phyloP scores from a whole-genome alignment of 148 eudicot species.

The Oxyria digyna region DNA sequence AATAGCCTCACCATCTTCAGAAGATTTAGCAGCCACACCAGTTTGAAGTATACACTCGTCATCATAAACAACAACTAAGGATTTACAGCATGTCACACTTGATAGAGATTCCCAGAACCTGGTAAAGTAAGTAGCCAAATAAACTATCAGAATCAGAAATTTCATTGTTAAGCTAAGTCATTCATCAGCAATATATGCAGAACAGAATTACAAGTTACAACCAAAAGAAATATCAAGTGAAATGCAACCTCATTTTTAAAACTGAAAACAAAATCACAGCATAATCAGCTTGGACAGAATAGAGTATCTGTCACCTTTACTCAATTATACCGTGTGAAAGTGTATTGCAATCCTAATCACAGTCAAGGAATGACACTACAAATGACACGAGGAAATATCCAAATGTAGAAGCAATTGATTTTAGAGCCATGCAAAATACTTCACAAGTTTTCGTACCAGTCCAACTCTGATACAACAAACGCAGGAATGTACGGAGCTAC shows the following conservation, averaged over 20 bases:
- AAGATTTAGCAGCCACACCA: slow-evolving; percentile 58
- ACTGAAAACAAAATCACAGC: neutral
- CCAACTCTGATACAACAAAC: slow-evolving; percentile 50
- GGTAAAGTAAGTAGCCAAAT: neutral
- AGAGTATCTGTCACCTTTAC: neutral
- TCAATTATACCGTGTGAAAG: neutral
- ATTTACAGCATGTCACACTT: slow-evolving; percentile 69
- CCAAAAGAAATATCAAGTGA: neutral
- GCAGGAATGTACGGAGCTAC: slow-evolving; percentile 42
- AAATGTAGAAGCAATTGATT: neutral
- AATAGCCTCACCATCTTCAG: slow-evolving; percentile 31
- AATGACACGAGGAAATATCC: neutral
- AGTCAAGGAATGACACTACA: neutral
- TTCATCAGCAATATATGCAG: neutral
- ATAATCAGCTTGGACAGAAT: neutral
- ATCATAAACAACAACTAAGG: slow-evolving; percentile 65
- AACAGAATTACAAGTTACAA: neutral
- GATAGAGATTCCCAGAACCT: slow-evolving; percentile 90
- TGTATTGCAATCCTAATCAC: neutral
- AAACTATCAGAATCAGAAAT: neutral
- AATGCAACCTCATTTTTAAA: neutral
- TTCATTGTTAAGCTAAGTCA: neutral
- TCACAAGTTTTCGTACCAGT: slow-evolving; percentile 30
- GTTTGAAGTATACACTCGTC: slow-evolving; percentile 55
- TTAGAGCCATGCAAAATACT: neutral